Evolutionary conservation across 1,284 basidiomycete genomes (phyloP), one percentile per base, ranked within the genome.

Genomic region (Irpex sp.): DNA sequence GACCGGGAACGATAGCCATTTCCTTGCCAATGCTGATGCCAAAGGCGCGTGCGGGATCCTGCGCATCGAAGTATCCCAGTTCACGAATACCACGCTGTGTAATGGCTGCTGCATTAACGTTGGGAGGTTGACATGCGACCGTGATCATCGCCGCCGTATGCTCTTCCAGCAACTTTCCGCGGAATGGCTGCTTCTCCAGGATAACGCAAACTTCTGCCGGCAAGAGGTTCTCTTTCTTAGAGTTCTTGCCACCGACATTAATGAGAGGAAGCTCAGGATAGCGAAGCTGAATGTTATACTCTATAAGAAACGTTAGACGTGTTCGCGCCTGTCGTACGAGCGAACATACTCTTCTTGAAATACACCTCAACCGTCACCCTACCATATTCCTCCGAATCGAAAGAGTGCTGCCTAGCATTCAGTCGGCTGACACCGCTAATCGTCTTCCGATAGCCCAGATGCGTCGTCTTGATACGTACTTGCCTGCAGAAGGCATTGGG

Each of bases 171-270:
- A 92, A 78, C 69, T 88, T 89, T 6, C 89, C 89, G n/a, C 80
- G 79, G 79, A 84, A 92, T 0, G 86, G 78, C 68, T 92, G 90
- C 61, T 85, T 81, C 1, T 87, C 81, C 0, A 90, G 73, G 61
- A 93, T 91, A 37, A 83, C 78, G 75, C 90, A 92, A 1, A 92
- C 65, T 74, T 93, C 90, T 0, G 86, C 75, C 0, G 90, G 90
- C 4, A 92, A 78, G 19, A 79, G 75, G 69, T 78, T 78, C 17
- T 70, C 59, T 65, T 81, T 86, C 53, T 55, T 55, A 7, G 53
- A 31, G 21, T 55, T n/a, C 65, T 77, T 75, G 0, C 84, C 83
- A 1, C 86, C 83, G 1, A 89, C 83, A 63, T 90, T 83, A 46
- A 92, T 80, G 7, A 91, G 81, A 0, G 79, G 84, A 33, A 88